Evolutionary conservation across 2,329 filamentous ascomycete genomes (phyloP).

Genomic region (Arthrobotrys megalospora): DNA sequence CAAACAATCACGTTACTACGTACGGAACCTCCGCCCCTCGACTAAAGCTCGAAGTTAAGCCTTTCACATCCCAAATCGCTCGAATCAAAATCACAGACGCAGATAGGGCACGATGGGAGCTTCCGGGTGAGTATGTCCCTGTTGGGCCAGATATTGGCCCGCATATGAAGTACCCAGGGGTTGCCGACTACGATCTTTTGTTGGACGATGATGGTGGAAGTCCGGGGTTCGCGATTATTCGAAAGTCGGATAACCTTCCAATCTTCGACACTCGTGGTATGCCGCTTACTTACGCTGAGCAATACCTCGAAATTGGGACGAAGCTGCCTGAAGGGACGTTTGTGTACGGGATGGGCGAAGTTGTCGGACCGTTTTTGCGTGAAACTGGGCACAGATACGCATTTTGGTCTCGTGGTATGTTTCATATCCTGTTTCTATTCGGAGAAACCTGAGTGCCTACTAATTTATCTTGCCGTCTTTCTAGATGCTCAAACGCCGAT

Average conservation of each 20-base stretch:
- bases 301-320: conserved; percentile 51
- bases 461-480: background rate
- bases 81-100: conserved; percentile 47
- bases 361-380: conserved; percentile 51
- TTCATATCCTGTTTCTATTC: background rate
- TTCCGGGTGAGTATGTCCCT: conserved; percentile 34
- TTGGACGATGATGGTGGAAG: background rate
- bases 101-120: conserved; percentile 35
- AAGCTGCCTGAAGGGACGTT: conserved; percentile 39
- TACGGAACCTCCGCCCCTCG: conserved; percentile 32
- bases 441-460: background rate
- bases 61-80: conserved; percentile 33
- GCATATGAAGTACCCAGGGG: background rate
- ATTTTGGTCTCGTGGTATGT: conserved; percentile 57
- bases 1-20: conserved; percentile 26
- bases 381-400: conserved; percentile 50
- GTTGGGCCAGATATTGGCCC: conserved; percentile 27
- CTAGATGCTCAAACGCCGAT: conserved; percentile 53
- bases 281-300: conserved; percentile 34
- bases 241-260: conserved; percentile 22
- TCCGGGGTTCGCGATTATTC: conserved; percentile 41
- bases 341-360: conserved; percentile 51
- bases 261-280: conserved; percentile 43
- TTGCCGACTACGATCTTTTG: conserved; percentile 7
- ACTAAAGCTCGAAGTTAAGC: conserved; percentile 38